These are phyloP conservation scores for Hymenoscyphus occultus DNA, from an alignment of 2,329 filamentous ascomycete genomes.

Conservation along the genomic window DNA sequence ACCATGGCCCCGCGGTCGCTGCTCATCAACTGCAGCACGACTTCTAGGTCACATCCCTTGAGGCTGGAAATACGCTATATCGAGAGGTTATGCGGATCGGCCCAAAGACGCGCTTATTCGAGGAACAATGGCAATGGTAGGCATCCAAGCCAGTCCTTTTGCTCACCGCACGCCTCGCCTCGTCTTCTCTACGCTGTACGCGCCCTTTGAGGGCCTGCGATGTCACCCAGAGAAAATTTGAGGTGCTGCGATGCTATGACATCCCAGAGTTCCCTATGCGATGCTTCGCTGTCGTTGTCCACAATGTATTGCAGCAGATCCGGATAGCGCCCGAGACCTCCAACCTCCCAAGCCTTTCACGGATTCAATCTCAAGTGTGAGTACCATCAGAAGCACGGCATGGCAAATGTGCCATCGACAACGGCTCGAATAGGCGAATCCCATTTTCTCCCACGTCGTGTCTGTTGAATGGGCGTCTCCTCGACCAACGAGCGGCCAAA, in stretches of 20 bases:
- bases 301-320: slow-evolving; percentile 5
- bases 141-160: not conserved
- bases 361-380: slow-evolving; percentile 5
- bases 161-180: not conserved
- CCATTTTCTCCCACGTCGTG: slow-evolving; percentile 7
- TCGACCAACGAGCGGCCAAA: slow-evolving; percentile 18
- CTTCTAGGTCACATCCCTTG: not conserved
- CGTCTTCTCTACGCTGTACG: not conserved
- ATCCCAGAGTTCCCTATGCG: slow-evolving; percentile 1
- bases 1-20: not conserved
- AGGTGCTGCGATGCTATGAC: not conserved
- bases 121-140: not conserved
- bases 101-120: not conserved
- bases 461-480: slow-evolving; percentile 20
- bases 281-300: slow-evolving; percentile 13
- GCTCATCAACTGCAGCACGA: not conserved
- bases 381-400: slow-evolving; percentile 11
- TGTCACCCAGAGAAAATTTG: not conserved
- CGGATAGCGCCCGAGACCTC: slow-evolving; percentile 8
- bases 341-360: not conserved
- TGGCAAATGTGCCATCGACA: slow-evolving; percentile 1
- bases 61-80: not conserved
- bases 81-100: not conserved
- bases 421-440: slow-evolving; percentile 4
- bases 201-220: not conserved